These are phyloP conservation scores for Eucalyptus shirleyi DNA, from an alignment of 345 rosid species.

Conservation along the genomic window DNA sequence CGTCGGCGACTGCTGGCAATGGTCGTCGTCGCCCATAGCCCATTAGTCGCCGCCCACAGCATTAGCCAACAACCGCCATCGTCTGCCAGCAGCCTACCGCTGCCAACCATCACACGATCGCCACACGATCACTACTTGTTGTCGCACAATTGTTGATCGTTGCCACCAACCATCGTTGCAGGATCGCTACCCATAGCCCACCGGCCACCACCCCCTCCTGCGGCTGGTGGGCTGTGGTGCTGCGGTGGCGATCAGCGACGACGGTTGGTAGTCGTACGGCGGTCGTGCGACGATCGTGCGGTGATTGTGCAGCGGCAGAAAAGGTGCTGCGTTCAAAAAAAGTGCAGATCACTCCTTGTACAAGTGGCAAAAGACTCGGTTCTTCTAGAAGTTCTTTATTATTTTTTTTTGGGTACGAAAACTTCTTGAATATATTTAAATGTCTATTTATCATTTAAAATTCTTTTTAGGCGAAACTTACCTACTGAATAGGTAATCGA, in stretches of 20 bases:
- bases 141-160: no score
- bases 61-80: no score
- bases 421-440: not conserved
- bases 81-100: fast-evolving
- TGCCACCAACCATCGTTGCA: no score
- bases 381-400: not conserved
- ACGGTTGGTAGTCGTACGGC: fast-evolving
- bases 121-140: no score
- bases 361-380: not conserved
- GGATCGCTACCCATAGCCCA: fast-evolving
- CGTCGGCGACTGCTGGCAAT: fast-evolving
- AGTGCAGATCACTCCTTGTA: not conserved
- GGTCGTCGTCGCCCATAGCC: no score
- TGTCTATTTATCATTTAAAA: not conserved
- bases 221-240: no score
- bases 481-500: not conserved
- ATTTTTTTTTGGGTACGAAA: not conserved
- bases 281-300: no score
- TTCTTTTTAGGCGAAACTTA: not conserved
- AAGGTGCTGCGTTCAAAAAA: not conserved
- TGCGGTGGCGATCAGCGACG: fast-evolving
- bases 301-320: fast-evolving
- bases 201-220: fast-evolving
- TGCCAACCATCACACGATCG: no score
- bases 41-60: no score